Percentiles rank a stretch among this genome's conserved stretches.
phyloP scores from a whole-genome alignment of 257 asterid species.

The Primulina tabacum region DNA sequence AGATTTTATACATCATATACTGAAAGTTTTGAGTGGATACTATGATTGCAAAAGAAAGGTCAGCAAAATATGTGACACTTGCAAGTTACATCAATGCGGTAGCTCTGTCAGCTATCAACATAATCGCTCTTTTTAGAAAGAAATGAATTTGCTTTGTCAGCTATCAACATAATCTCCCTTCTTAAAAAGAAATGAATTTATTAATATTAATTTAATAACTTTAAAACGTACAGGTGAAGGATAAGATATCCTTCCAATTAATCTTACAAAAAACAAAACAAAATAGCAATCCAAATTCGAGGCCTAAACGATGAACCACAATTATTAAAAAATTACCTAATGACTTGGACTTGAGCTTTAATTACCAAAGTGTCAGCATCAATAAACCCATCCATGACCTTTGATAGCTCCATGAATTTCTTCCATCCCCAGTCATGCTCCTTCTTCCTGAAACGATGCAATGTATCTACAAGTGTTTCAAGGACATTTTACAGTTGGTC shows the following conservation, averaged over 20 bases:
- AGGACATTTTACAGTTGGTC: slow-evolving; percentile 14
- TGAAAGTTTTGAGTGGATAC: not conserved
- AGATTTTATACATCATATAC: not conserved
- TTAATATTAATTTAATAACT: too few species aligned
- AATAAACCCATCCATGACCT: slow-evolving; percentile 52
- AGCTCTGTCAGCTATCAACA: not conserved
- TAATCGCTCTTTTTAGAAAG: too few species aligned
- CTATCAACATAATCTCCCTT: not conserved
- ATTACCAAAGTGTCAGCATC: slow-evolving; percentile 51
- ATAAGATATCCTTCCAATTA: not conserved
- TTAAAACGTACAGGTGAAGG: not conserved
- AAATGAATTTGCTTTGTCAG: not conserved
- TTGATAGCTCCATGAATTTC: slow-evolving; percentile 58
- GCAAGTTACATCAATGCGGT: slow-evolving; percentile 3
- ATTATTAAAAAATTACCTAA: slow-evolving; percentile 38
- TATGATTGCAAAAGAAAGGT: not conserved
- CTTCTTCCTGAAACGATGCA: slow-evolving; percentile 56
- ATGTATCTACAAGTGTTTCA: slow-evolving; percentile 45
- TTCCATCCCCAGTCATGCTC: slow-evolving; percentile 71
- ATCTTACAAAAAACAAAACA: not conserved
- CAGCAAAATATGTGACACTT: not conserved
- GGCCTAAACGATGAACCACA: not conserved
- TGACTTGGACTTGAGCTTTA: slow-evolving; percentile 59
- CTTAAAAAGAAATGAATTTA: too few species aligned
- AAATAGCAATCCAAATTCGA: not conserved